phyloP scores from a whole-genome alignment of 2,329 filamentous ascomycete genomes.

The Sarocladiaceae sp. region DNA sequence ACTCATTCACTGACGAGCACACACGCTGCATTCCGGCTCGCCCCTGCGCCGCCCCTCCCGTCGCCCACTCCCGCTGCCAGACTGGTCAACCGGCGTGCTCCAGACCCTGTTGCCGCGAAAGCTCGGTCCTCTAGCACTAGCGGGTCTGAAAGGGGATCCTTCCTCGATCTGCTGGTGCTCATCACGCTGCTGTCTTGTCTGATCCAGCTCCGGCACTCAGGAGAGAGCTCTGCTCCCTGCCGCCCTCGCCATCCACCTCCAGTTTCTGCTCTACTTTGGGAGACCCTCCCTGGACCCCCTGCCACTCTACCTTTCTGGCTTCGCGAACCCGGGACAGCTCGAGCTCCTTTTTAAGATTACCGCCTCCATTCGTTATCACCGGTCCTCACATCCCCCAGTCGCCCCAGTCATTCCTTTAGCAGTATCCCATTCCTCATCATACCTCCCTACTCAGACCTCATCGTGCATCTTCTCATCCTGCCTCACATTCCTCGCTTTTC shows the following conservation, averaged over 20 bases:
- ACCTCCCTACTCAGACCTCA: not conserved
- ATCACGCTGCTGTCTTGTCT: not conserved
- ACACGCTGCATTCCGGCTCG: constrained; percentile 2
- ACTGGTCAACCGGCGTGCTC: not conserved
- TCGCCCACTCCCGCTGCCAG: constrained; percentile 5
- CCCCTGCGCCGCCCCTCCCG: constrained; percentile 9
- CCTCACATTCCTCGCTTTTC: constrained; percentile 2
- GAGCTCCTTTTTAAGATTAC: constrained; percentile 10
- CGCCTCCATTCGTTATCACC: constrained; percentile 7
- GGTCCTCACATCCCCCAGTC: not conserved
- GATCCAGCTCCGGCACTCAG: not conserved
- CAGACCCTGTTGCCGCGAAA: not conserved
- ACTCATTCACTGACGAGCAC: not conserved
- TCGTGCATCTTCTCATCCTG: constrained; percentile 4
- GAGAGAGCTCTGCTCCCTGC: not conserved
- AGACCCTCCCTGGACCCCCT: not conserved
- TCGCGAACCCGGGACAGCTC: constrained; percentile 7
- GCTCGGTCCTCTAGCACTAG: not conserved
- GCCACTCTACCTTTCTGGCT: not conserved
- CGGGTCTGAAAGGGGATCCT: constrained; percentile 7
- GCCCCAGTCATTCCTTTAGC: constrained; percentile 8
- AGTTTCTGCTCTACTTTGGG: not conserved
- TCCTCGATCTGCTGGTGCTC: constrained; percentile 7
- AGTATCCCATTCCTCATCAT: not conserved
- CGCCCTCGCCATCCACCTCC: not conserved